Conservation (phyloP, 257 asterid species). For the Solanum paucissectum region DNA sequence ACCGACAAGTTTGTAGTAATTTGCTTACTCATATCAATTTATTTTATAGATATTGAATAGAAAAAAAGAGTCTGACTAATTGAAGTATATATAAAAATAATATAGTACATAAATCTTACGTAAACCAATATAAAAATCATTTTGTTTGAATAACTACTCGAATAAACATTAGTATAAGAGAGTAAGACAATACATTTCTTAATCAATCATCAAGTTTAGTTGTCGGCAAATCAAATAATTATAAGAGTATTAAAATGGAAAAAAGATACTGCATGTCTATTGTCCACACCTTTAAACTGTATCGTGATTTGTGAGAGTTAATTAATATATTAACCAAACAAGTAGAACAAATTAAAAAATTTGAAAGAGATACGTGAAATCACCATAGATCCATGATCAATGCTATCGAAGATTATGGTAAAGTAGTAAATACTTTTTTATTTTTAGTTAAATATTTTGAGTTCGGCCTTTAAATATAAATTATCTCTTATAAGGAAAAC, state of each 20-base stretch:
- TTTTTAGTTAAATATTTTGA: no score
- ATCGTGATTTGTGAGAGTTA: background rate
- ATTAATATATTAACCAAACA: no score
- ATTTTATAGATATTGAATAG: background rate
- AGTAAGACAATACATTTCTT: background rate
- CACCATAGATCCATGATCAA: no score
- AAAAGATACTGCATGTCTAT: no score
- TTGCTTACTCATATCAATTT: background rate
- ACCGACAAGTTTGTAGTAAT: background rate
- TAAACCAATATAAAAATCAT: background rate
- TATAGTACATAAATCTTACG: background rate
- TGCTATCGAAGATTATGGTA: background rate
- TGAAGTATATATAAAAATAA: background rate
- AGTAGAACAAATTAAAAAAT: no score
- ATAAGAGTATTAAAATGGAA: background rate
- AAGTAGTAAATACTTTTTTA: no score
- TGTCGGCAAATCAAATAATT: background rate
- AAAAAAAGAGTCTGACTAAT: background rate
- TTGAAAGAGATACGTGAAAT: no score
- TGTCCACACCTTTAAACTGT: background rate
- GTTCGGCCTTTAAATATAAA: accelerated
- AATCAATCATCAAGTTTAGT: background rate
- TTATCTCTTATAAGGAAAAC: accelerated
- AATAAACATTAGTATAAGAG: background rate
- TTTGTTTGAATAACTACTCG: background rate